Evolutionary conservation across 768 basidiomycete genomes (phyloP), one percentile per base, ranked within the genome.

Genomic region (Tubosaeta sp.): DNA sequence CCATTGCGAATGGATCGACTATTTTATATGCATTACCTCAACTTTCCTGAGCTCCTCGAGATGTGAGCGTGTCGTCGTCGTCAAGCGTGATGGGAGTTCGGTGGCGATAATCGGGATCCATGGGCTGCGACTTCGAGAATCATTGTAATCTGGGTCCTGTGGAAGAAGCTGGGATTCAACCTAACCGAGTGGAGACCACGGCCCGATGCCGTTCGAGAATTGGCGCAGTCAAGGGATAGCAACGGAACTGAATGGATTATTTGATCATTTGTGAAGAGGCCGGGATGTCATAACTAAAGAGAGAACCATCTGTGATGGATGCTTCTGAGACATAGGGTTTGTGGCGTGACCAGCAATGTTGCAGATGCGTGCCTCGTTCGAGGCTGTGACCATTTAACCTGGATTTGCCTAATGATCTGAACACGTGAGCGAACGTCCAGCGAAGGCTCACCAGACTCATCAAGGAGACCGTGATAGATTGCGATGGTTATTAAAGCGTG

Each of bases 181-280:
- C 53, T 56, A 59, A 39, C 59, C 61, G 59, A 63, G 46, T 38
- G 44, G 55, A 57, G 56, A 45, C 52, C 51, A 66, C 62, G 62
- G 66, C 35, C 56, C 44, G 49, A 29, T 53, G 49, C 43, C 17
- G 51, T 61, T 66, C 52, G 50, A 56, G 50, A 58, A 56, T 48
- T 22, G 45, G 50, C 50, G 44, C 49, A 51, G 52, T n/a, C 13
- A 51, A 48, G 44, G 56, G 47, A 57, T 48, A 47, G 12, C 35
- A 29, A 64, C 43, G 46, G 48, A 46, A 48, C 35, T 47, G 41
- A 52, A 48, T 51, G 14, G 51, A 51, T 56, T 46, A 46, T 50
- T 41, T 46, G 57, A 63, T 59, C 56, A 53, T 33, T 48, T 51
- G 57, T 46, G 56, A 51, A 52, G 48, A 52, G 43, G 25, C 32